Conservation (phyloP, 805 yeast genomes). For the Naumovozyma baii region DNA sequence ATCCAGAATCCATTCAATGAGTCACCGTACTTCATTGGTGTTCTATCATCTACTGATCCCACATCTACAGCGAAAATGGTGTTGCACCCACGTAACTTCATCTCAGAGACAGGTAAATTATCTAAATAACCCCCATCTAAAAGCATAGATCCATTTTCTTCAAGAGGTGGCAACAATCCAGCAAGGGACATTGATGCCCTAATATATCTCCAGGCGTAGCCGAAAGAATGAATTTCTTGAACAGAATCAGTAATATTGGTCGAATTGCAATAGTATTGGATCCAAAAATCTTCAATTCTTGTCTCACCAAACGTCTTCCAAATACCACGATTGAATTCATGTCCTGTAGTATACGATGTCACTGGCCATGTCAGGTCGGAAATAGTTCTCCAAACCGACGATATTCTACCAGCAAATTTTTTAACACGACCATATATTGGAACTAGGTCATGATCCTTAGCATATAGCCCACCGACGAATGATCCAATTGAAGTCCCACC, state of each 20-base stretch:
- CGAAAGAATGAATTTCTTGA: conserved; percentile 88
- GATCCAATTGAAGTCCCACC: conserved; percentile 98
- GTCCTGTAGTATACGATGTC: conserved; percentile 92
- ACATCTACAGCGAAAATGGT: conserved; percentile 89
- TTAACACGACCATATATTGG: conserved; percentile 87
- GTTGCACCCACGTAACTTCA: conserved; percentile 82
- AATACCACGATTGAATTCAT: conserved; percentile 93
- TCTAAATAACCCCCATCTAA: conserved; percentile 95
- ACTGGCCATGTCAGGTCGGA: conserved; percentile 87
- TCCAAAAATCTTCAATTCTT: conserved; percentile 94
- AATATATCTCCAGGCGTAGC: conserved; percentile 91
- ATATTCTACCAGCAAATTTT: conserved; percentile 70
- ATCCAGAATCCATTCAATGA: conserved; percentile 91
- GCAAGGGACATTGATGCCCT: conserved; percentile 96
- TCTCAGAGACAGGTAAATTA: conserved; percentile 83
- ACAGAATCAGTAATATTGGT: conserved; percentile 91
- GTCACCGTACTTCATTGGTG: conserved; percentile 87
- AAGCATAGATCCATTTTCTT: conserved; percentile 85
- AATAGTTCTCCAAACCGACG: conserved; percentile 76
- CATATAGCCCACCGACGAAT: conserved; percentile 90
- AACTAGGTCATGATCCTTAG: conserved; percentile 82
- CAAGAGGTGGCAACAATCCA: conserved; percentile 75
- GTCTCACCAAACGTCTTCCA: conserved; percentile 92
- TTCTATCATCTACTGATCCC: conserved; percentile 86
- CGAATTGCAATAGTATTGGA: conserved; percentile 77